Evolutionary conservation across 2,329 filamentous ascomycete genomes (phyloP).

Genomic region (Arthroderma uncinatum): DNA sequence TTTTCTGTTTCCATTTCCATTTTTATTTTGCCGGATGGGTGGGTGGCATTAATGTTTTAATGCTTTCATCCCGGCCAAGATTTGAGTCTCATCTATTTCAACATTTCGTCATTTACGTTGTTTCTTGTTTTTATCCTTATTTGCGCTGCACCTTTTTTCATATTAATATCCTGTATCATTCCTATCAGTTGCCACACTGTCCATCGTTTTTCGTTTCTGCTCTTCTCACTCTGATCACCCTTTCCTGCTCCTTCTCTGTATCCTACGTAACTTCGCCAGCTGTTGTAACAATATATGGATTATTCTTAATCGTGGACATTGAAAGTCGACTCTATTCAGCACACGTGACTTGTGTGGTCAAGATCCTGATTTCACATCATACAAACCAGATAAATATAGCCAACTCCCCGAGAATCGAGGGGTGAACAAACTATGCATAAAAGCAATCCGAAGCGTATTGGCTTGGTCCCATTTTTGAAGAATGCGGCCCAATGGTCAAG

Average conservation of each 20-base stretch:
- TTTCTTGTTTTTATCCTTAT: not conserved
- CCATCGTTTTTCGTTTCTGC: conserved; percentile 10
- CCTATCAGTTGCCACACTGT: not conserved
- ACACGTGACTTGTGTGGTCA: not conserved
- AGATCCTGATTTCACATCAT: too few species aligned
- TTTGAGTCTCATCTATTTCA: not conserved
- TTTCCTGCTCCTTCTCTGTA: not conserved
- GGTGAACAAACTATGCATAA: not conserved
- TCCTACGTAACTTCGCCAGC: not conserved
- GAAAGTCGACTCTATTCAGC: not conserved
- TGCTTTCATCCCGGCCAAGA: not conserved
- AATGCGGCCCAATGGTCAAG: conserved; percentile 24
- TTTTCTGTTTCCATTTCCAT: conserved; percentile 3
- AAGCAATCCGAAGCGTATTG: not conserved
- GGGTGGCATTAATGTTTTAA: not conserved
- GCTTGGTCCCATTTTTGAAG: conserved; percentile 30
- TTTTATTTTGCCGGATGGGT: not conserved
- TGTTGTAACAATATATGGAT: conserved; percentile 5
- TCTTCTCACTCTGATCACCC: conserved; percentile 9
- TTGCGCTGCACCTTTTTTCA: not conserved
- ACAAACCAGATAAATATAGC: not conserved
- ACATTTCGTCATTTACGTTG: not conserved
- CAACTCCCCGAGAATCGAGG: not conserved
- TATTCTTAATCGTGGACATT: not conserved
- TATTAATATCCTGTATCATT: conserved; percentile 4